Conservation (phyloP, 805 yeast genomes). For the Candida germanica region DNA sequence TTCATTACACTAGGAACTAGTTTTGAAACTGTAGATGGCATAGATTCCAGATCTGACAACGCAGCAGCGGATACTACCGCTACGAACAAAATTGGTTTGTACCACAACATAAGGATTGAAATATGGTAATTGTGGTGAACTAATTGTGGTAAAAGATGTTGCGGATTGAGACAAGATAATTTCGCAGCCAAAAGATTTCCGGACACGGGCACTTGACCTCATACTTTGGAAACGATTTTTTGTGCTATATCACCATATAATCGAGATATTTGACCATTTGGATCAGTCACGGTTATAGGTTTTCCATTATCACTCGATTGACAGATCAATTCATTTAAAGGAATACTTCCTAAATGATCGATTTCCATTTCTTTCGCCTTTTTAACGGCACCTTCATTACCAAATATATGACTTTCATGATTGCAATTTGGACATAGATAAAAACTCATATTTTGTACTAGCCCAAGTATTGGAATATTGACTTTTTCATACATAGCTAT, state of each 20-base stretch:
- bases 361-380: constrained; percentile 49
- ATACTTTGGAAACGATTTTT: constrained; percentile 2
- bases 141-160: too few species aligned
- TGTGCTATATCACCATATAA: constrained; percentile 51
- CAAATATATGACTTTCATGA: constrained; percentile 74
- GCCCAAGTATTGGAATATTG: constrained; percentile 66
- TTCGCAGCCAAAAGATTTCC: constrained; percentile 6
- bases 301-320: constrained; percentile 58
- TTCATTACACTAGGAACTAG: too few species aligned
- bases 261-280: constrained; percentile 31
- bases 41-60: too few species aligned
- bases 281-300: constrained; percentile 53
- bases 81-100: too few species aligned
- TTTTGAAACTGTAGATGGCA: too few species aligned
- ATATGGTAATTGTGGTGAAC: too few species aligned
- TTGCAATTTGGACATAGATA: constrained; percentile 72
- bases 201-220: background rate
- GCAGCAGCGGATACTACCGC: too few species aligned
- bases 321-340: constrained; percentile 61
- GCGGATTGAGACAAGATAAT: too few species aligned
- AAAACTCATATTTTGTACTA: constrained; percentile 81
- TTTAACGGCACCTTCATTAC: constrained; percentile 54
- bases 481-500: constrained; percentile 74
- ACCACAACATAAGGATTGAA: too few species aligned
- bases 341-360: constrained; percentile 61